Evolutionary conservation across 352 stramenopile species (phyloP), one percentile per base, ranked within the genome.

Genomic region (Globisporangium abappressorium): DNA sequence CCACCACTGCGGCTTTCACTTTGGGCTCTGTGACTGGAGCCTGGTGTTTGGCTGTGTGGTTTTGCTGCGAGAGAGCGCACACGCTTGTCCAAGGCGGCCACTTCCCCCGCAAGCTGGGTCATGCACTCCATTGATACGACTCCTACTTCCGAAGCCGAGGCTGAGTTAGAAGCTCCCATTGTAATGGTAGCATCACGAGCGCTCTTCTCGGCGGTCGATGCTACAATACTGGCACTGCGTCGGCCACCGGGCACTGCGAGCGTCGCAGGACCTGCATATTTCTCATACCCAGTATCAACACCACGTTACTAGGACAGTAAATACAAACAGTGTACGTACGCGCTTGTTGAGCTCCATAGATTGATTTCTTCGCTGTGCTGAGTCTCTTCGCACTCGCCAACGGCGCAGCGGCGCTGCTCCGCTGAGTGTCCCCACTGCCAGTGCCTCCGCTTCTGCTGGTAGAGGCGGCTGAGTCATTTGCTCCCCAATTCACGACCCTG

Each of bases 401-500:
- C 22, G 51, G n/a, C 5, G 20, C 38, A 11, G 61, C 26, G 62
- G 18, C 7, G 24, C 36, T 62, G 61, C n/a, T 36, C 11, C 34
- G 54, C 24, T 71, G 58, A 34, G 38, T 61, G 18, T 62, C 60
- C 20, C 20, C 26, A 11, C 15, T 24, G 15, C 15, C 20, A 34
- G 38, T 22, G 30, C 43, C 2, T 38, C 46, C 34, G 33, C 34
- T 47, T 38, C 34, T 65, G 55, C 49, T 64, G 62, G 49, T 66
- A 58, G 14, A n/a, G 20, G 14, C 18, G 8, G 57, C 15, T 5
- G 26, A 34, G 43, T 7, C 51, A 30, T 12, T 15, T 7, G 22
- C 65, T 0, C 14, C 18, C 47, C 58, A 54, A 51, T 74, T 76
- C 4, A 74, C 76, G 43, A 87, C 74, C 14, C 86, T 80, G 20